Conservation (phyloP, 805 yeast species). For the Saccharomycopsis selenospora region DNA sequence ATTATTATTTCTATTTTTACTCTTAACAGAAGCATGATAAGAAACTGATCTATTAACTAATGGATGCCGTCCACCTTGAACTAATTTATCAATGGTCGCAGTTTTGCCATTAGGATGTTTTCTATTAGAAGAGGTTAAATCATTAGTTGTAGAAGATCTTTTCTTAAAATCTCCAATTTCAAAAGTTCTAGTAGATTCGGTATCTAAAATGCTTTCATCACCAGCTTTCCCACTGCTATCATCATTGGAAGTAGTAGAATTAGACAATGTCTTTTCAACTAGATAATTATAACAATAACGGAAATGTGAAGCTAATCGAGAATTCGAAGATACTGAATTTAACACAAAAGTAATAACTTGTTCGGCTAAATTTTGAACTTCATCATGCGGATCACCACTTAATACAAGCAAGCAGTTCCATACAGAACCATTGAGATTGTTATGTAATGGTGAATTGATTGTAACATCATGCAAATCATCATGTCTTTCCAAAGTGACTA, state of each 20-base stretch:
- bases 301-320: slow-evolving; percentile 18
- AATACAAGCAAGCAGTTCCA: slow-evolving; percentile 81
- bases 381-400: slow-evolving; percentile 82
- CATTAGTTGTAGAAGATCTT: not conserved
- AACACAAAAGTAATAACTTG: slow-evolving; percentile 25
- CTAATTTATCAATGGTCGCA: not conserved
- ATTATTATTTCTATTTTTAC: not conserved
- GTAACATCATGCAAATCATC: slow-evolving; percentile 55
- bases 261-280: slow-evolving; percentile 9
- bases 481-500: slow-evolving; percentile 56
- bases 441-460: slow-evolving; percentile 71
- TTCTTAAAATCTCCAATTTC: not conserved
- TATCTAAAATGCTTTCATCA: too few species aligned
- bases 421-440: slow-evolving; percentile 74
- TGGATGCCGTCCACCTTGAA: not conserved
- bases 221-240: not conserved
- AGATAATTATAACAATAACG: slow-evolving; percentile 17
- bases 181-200: too few species aligned
- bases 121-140: not conserved
- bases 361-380: slow-evolving; percentile 43
- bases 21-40: not conserved
- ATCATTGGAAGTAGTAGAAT: not conserved
- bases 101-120: not conserved
- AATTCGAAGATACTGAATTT: slow-evolving; percentile 29
- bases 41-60: not conserved